Evolutionary conservation across 768 basidiomycete species (phyloP).

Genomic region (Naganishia kalamii): DNA sequence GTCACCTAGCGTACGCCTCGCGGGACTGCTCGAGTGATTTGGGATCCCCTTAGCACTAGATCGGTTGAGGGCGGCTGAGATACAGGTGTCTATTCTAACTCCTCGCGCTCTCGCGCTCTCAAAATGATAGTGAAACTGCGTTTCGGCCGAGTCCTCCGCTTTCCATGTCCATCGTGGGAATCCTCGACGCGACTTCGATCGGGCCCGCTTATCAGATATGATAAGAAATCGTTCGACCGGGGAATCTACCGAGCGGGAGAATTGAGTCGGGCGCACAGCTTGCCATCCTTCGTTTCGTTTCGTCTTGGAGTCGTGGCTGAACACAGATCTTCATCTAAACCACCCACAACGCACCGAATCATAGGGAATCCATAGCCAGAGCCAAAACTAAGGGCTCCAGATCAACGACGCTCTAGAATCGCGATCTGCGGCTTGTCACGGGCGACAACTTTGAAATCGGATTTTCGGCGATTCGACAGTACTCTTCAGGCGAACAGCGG

Average conservation of each 20-base stretch:
- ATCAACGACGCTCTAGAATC: too few species aligned
- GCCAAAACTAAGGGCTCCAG: neutral
- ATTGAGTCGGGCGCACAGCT: neutral
- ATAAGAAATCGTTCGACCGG: conserved; percentile 13
- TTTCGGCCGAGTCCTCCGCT: too few species aligned
- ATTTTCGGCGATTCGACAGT: neutral
- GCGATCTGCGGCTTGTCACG: too few species aligned
- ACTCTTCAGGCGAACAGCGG: neutral
- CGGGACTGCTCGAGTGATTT: too few species aligned
- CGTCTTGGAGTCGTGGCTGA: neutral
- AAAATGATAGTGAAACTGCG: too few species aligned
- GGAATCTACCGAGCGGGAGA: conserved; percentile 1
- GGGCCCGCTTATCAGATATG: conserved; percentile 18
- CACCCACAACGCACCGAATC: neutral
- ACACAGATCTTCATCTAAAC: neutral
- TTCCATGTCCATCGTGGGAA: conserved; percentile 1
- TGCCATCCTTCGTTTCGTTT: neutral
- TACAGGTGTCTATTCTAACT: too few species aligned
- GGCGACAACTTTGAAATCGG: too few species aligned
- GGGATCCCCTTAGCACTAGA: too few species aligned
- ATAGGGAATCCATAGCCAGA: neutral
- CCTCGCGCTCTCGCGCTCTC: too few species aligned
- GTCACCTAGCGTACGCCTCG: too few species aligned
- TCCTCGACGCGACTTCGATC: neutral
- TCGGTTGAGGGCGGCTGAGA: too few species aligned